Evolutionary conservation across 192 early-diverging fungal genomes (phyloP).

Genomic region (Umbelopsis vinacea): DNA sequence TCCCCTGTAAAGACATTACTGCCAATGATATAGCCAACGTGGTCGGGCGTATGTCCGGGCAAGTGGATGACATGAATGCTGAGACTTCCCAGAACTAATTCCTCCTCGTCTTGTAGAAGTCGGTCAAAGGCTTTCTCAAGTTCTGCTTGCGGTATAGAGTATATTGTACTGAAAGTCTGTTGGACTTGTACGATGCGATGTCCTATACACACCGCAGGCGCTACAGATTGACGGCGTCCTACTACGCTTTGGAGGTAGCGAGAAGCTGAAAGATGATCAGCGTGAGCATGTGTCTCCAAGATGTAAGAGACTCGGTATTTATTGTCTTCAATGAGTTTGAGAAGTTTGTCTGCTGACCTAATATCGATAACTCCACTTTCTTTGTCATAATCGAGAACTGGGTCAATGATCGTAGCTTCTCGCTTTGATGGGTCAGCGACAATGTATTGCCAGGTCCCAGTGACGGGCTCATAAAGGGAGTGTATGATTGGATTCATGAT

Average conservation of each 20-base stretch:
- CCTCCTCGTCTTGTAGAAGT: neutral
- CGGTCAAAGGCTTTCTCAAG: neutral
- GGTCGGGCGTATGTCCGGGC: neutral
- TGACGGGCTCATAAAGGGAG: neutral
- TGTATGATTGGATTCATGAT: neutral
- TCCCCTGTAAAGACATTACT: slow-evolving; percentile 5
- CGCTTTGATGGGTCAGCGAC: neutral
- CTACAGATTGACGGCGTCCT: neutral
- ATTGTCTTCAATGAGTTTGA: neutral
- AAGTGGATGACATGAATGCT: neutral
- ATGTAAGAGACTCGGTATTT: neutral
- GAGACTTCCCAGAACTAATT: neutral
- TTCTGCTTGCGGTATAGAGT: neutral
- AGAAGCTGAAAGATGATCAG: neutral
- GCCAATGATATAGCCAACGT: slow-evolving; percentile 1
- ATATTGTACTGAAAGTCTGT: neutral
- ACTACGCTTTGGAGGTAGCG: slow-evolving; percentile 4
- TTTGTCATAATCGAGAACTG: slow-evolving; percentile 4
- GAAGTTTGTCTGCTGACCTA: neutral
- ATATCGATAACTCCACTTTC: neutral
- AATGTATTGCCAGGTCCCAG: slow-evolving; percentile 4
- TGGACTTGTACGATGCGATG: neutral
- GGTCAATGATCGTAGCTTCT: neutral
- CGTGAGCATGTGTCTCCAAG: slow-evolving; percentile 3
- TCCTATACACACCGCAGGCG: neutral